Evolutionary conservation across 257 asterid genomes (phyloP), one percentile per base, ranked within the genome.

Genomic region (Solanum tarijense): DNA sequence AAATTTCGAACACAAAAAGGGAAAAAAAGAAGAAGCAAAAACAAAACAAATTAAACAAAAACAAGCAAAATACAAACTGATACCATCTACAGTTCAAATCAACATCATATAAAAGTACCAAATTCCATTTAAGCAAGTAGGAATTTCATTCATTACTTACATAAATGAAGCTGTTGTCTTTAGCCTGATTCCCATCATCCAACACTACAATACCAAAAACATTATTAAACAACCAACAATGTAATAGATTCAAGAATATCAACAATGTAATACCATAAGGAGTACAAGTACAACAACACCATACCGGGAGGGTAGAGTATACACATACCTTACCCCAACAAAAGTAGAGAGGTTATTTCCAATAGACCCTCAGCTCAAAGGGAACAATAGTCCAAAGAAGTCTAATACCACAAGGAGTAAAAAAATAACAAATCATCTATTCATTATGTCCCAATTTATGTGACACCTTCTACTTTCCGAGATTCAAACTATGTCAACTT

Each of bases 131-230:
- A 39, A 13, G 35, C 29, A 25, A 27, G 55, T 46, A 13, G 76
- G 79, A 25, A 36, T 32, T 25, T 14, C 41, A 82, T 82, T 43
- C 6, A 85, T 83, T 85, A 92, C 96, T 93, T 91, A 97, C 99
- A 89, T 97, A 97, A 83, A 97, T 97, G 95, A 93, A 96, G 91
- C 99, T 92, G 91, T 96, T 95, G 32, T 97, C 99, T 94, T 94
- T 96, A 6, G 95, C 89, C 86, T 93, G 98, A 91, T 90, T 95
- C 86, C 96, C 93, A 21, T 96, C 98, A 86, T 96, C 99, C 94
- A 96, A 83, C 90, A 97, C 99, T 96, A 97, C 62, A 89, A 89
- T 78, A 79, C 88, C 89, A 81, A 39, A 87, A 90, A 89, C 36
- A 87, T 86, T n/a, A 87, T 87, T 86, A 89, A 34, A 35, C 76